Base-by-base conservation (phyloP, 2,329 filamentous ascomycete genomes). In the Verticillium tricorpus region DNA sequence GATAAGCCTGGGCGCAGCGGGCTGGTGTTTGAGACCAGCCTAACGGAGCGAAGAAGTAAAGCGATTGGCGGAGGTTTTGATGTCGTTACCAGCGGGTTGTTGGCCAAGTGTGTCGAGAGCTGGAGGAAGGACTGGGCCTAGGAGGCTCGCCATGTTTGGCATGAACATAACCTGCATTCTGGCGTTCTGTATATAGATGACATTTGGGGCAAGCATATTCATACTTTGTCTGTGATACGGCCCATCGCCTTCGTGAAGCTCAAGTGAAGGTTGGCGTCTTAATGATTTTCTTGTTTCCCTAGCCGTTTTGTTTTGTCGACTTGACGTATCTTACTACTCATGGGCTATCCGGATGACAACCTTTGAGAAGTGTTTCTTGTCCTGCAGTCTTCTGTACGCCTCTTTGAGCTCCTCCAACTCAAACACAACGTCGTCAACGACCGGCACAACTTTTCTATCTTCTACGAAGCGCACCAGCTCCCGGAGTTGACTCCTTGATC, bases 311-410 rank as follows among this genome's bases (percentile, higher is more conserved):
- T 28, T 28, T 5, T 28, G 28, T 28, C 28, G 28, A 28, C 28
- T 6, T 5, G 28, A 28, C 3, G 28, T 5, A 28, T 28, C 28
- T 37, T 15, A 37, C 35, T 37, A 2, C 37, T 40, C 12, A 2
- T 40, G 37, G 15, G 14, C 50, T 31, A 74, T 70, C 4, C 65
- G 66, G 35, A 77, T 71, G 1, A 74, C 59, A 28, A 76, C 67
- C 65, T 77, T 77, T 2, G 74, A 67, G 60, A 77, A 76, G 57
- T 77, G 73, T 61, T 73, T 72, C 65, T 73, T 69, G 59, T 71
- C 68, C 55, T 69, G 63, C 19, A 77, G 61, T 8, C 67, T 67
- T 5, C 65, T 63, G n/a, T 73, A 77, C 1, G 74, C 75, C 6
- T 69, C 68, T 62, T 72, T 74, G 0, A 64, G 68, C 2, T 76